A percentile compares a stretch with the other conserved stretches of the same genome.
phyloP scores from a whole-genome alignment of 1,284 basidiomycete species.

The Naganishia albida region DNA sequence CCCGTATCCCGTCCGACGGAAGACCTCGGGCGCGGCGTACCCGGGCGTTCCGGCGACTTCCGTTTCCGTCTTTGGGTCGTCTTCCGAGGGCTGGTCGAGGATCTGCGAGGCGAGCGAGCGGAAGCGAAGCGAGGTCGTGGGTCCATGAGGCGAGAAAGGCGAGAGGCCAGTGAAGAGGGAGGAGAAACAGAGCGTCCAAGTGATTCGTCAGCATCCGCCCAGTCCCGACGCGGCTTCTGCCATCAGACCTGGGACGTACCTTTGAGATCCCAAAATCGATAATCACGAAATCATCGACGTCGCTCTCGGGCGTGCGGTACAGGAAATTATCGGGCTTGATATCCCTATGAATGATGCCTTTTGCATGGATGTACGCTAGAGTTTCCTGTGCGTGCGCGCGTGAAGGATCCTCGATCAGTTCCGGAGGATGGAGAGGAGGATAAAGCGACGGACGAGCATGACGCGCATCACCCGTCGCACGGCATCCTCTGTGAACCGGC shows the following conservation, averaged over 20 bases:
- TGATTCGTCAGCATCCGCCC: neutral
- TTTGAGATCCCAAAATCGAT: slow-evolving; percentile 35
- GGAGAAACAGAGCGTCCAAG: neutral
- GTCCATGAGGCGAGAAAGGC: neutral
- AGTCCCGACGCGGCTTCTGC: too few species aligned
- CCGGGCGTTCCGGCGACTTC: slow-evolving; percentile 35
- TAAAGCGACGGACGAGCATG: slow-evolving; percentile 23
- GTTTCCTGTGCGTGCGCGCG: slow-evolving; percentile 18
- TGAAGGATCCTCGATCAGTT: neutral
- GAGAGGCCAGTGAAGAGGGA: too few species aligned
- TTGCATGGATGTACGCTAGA: slow-evolving; percentile 34
- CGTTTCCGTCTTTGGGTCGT: slow-evolving; percentile 31
- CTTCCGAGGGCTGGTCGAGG: slow-evolving; percentile 28
- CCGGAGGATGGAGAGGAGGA: neutral
- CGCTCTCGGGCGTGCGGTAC: slow-evolving; percentile 31
- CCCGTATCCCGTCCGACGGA: slow-evolving; percentile 32
- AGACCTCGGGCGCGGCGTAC: slow-evolving; percentile 35
- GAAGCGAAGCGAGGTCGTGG: neutral
- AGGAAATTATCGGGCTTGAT: slow-evolving; percentile 36
- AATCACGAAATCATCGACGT: slow-evolving; percentile 33
- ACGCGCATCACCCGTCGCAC: slow-evolving; percentile 28
- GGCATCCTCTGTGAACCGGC: slow-evolving; percentile 32
- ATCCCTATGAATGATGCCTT: slow-evolving; percentile 34
- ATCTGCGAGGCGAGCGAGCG: slow-evolving; percentile 8
- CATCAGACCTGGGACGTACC: too few species aligned